Evolutionary conservation across 2,329 filamentous ascomycete species (phyloP).

Genomic region (Arthrobotrys iridis): DNA sequence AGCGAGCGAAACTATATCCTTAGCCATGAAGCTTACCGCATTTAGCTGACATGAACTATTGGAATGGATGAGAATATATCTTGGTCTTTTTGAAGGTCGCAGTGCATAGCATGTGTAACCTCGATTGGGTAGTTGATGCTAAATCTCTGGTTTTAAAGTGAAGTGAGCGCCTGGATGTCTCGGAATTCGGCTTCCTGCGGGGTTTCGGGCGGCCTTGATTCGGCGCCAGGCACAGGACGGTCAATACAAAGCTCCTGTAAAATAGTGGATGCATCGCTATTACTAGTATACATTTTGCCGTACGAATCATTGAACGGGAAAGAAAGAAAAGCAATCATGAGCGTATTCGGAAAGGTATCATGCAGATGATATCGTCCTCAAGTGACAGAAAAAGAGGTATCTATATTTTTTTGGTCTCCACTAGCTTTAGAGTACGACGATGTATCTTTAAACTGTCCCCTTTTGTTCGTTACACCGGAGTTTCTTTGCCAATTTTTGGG

Average conservation of each 20-base stretch:
- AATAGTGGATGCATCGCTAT: constrained; percentile 9
- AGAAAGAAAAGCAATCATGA: neutral
- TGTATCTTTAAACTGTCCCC: neutral
- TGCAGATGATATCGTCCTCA: neutral
- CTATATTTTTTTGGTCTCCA: constrained; percentile 23
- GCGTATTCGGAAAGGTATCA: too few relatives aligned
- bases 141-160: too few relatives aligned
- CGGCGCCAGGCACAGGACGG: too few relatives aligned
- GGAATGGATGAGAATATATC: too few relatives aligned
- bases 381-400: neutral
- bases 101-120: too few relatives aligned
- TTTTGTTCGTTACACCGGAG: constrained; percentile 17
- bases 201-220: too few relatives aligned
- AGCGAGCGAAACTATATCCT: constrained; percentile 23
- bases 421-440: constrained; percentile 26
- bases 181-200: too few relatives aligned
- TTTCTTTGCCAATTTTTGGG: constrained; percentile 19
- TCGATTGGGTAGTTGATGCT: too few relatives aligned
- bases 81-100: too few relatives aligned
- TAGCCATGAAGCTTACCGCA: neutral
- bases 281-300: constrained; percentile 51
- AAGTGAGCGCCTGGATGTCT: too few relatives aligned
- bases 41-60: neutral
- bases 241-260: neutral
- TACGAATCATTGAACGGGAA: neutral